Evolutionary conservation across 805 yeast genomes (phyloP), one percentile per base, ranked within the genome.

Genomic region (Starmerella vaccinii): DNA sequence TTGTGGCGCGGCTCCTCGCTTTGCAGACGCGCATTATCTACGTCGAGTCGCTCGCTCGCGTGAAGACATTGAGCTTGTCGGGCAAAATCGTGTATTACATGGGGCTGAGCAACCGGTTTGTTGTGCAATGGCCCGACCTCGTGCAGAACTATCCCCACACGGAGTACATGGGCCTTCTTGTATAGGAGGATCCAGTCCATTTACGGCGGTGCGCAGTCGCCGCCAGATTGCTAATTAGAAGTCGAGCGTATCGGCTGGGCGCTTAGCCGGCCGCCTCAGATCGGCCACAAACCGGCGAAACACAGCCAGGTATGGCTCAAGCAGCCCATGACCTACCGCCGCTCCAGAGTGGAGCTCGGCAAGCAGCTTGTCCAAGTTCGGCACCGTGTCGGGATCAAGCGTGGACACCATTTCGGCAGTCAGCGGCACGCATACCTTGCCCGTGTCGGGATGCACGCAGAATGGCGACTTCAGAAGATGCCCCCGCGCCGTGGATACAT

Each of bases 391-490:
- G 2, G 97, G 97, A 59, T 82, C 79, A 62, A 90, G 92, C 4
- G 78, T 78, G 16, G 59, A 61, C 19, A 59, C 52, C 35, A 68
- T 62, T 4, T 55, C 62, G 0, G 66, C 54, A 47, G 65, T 69
- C 42, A 75, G 63, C 0, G 97, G 96, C 7, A 92, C 95, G 76
- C 97, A 92, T 3, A 92, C 84, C 60, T 85, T 83, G 7, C 96
- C 96, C 0, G 98, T 92, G 2, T 87, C 81, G 1, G 98, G 98
- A 65, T 92, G 98, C 39, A 92, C 81, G 70, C 97, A 90, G 65
- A 92, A 92, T 16, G 98, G 98, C 1, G 97, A 84, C 64, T 92
- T 92, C 60, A 92, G 75, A 68, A 92, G 80, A 71, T 92, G 98
- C 68, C 81, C 86, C 61, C 89, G 73, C 64, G 84, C 92, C 58